These are phyloP conservation scores for Populus pruinosa DNA, from an alignment of 345 rosid species.

Conservation along the genomic window DNA sequence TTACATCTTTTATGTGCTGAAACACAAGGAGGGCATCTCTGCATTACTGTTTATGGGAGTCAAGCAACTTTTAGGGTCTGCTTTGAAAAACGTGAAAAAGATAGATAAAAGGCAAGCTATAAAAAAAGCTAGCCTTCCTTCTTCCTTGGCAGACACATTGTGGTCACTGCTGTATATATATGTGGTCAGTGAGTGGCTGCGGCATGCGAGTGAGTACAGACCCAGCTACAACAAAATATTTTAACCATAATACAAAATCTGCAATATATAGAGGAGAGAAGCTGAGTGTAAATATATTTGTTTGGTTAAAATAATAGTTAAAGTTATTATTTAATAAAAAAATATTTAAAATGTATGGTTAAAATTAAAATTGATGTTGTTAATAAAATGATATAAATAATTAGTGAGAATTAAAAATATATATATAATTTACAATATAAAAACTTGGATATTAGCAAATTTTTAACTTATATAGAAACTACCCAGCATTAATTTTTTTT, in stretches of 20 bases:
- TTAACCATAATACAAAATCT: not conserved
- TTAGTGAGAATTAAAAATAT: no score
- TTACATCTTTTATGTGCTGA: slow-evolving; percentile 23
- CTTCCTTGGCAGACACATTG: slow-evolving; percentile 2
- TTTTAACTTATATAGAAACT: no score
- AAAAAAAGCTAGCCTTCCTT: not conserved
- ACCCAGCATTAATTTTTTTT: no score
- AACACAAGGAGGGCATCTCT: slow-evolving; percentile 29
- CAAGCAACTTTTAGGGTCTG: slow-evolving; percentile 18
- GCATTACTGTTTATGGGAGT: slow-evolving; percentile 33
- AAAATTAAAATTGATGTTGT: no score
- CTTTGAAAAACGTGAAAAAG: slow-evolving; percentile 25
- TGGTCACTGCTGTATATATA: not conserved
- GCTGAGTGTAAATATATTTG: no score
- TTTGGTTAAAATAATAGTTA: no score
- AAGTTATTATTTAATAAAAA: no score
- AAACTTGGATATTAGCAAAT: no score
- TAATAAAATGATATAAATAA: no score
- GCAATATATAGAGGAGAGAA: not conserved
- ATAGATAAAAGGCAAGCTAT: slow-evolving; percentile 2
- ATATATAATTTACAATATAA: no score
- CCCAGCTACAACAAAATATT: not conserved
- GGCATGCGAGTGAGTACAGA: not conserved
- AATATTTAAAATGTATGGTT: no score
- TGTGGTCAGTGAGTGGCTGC: slow-evolving; percentile 8